Evolutionary conservation across 192 early-diverging fungal species (phyloP), one percentile per base, ranked within the genome.

Genomic region (Coemansia sp.): DNA sequence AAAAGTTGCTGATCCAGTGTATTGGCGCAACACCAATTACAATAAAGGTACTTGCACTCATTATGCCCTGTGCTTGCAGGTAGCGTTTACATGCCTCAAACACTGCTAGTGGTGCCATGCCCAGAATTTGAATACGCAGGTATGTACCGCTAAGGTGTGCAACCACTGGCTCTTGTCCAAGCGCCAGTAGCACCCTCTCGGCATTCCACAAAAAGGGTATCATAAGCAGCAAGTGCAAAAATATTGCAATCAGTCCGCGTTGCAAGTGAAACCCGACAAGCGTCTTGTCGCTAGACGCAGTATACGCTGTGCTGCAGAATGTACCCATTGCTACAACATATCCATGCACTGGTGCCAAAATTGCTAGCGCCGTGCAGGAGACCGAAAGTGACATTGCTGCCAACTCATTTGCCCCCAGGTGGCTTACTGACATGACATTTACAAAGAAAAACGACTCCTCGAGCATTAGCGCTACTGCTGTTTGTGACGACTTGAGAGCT

Each of bases 81-180:
- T 84, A 96, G 57, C 92, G 85, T 57, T 92, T 91, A 29, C 89
- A 72, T 63, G 88, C 89, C 63, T 96, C 94, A 83, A 88, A 89
- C 21, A 90, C 76, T 46, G 94, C 74, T 68, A 74, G 86, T 1
- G 94, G 89, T 27, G 89, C 86, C 39, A 90, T 83, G 6, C 92
- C 90, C 9, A 89, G 75, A 27, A 95, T 68, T 14, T 88, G 76
- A 42, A 84, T 87, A 9, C 83, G 66, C 21, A 92, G 65, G 77
- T 89, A 96, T 39, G 80, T 31, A 3, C 87, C 92, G 39, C 60
- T 30, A 3, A 72, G 78, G 0, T 75, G 17, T 0, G 93, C 87
- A 24, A 96, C 68, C 56, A 88, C 84, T 2, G 82, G 79, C 46
- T 93, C 84, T 80, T 97, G 95, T 17, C 86, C 84, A 3, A 90